Evolutionary conservation across 1,284 basidiomycete genomes (phyloP).

Genomic region (Anthracocystis panici-leucophaei): DNA sequence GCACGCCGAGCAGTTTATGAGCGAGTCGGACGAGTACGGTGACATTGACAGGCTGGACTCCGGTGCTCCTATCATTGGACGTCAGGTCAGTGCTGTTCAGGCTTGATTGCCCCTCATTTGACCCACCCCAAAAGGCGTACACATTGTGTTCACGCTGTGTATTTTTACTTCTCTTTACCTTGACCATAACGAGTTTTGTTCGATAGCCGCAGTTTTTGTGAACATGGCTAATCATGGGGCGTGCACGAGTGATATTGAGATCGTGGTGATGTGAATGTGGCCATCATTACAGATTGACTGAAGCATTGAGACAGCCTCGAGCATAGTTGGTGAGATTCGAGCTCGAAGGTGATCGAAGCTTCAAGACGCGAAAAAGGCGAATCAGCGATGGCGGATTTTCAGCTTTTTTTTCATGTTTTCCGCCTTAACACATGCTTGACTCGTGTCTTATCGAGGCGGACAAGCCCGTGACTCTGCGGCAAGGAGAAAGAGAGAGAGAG

Average conservation of each 20-base stretch:
- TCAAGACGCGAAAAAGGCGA: constrained; percentile 11
- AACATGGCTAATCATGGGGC: too few species aligned
- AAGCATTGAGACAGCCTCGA: not conserved
- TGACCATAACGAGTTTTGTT: not conserved
- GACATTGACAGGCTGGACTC: constrained; percentile 38
- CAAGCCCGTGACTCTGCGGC: constrained; percentile 5
- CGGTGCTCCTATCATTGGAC: constrained; percentile 39
- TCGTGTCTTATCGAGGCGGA: constrained; percentile 12
- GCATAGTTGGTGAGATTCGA: constrained; percentile 1
- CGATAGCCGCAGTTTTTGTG: too few species aligned
- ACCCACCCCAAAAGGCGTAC: constrained; percentile 10
- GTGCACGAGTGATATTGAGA: not conserved
- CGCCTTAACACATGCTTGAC: constrained; percentile 6
- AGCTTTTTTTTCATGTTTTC: not conserved
- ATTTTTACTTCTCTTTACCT: constrained; percentile 31
- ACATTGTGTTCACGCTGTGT: constrained; percentile 13
- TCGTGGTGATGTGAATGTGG: not conserved
- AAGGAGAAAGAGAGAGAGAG: not conserved
- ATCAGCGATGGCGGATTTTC: constrained; percentile 18
- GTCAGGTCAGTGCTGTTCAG: constrained; percentile 27
- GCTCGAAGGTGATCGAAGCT: constrained; percentile 38
- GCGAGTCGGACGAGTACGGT: constrained; percentile 60
- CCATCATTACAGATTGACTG: not conserved
- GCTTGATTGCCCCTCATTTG: not conserved
- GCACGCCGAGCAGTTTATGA: constrained; percentile 79